Evolutionary conservation across 805 yeast genomes (phyloP).

Genomic region (Metschnikowia hibisci): DNA sequence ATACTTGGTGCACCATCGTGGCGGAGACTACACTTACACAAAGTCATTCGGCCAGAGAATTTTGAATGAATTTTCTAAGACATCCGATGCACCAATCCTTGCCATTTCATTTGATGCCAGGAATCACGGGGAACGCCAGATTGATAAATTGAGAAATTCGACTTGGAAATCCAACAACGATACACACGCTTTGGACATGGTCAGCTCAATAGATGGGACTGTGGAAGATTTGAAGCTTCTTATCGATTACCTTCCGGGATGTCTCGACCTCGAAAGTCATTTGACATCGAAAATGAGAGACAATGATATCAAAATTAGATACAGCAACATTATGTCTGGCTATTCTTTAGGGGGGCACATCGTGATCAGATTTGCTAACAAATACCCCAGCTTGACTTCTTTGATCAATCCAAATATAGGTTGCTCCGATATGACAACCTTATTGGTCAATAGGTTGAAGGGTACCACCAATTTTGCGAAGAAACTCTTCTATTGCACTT

Average conservation of each 20-base stretch:
- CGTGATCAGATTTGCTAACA: slow-evolving; percentile 42
- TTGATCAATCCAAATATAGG: slow-evolving; percentile 51
- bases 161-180: slow-evolving; percentile 48
- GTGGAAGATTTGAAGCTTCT: slow-evolving; percentile 42
- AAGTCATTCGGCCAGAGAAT: slow-evolving; percentile 39
- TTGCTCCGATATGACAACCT: slow-evolving; percentile 41
- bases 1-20: slow-evolving; percentile 47
- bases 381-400: slow-evolving; percentile 35
- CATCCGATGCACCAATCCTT: slow-evolving; percentile 31
- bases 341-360: slow-evolving; percentile 57
- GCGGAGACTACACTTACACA: slow-evolving; percentile 33
- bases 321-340: slow-evolving; percentile 43
- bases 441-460: slow-evolving; percentile 41
- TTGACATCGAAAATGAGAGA: slow-evolving; percentile 14
- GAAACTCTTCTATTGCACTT: slow-evolving; percentile 30
- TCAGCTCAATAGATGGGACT: slow-evolving; percentile 45
- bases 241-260: slow-evolving; percentile 43
- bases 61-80: slow-evolving; percentile 24
- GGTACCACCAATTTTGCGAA: slow-evolving; percentile 22
- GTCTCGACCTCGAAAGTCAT: slow-evolving; percentile 31
- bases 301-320: slow-evolving; percentile 22
- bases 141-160: slow-evolving; percentile 32
- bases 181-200: slow-evolving; percentile 50
- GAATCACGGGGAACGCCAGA: slow-evolving; percentile 51
- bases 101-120: slow-evolving; percentile 51